phyloP scores from a whole-genome alignment of 345 rosid species.

The Rubroshorea leprosula region DNA sequence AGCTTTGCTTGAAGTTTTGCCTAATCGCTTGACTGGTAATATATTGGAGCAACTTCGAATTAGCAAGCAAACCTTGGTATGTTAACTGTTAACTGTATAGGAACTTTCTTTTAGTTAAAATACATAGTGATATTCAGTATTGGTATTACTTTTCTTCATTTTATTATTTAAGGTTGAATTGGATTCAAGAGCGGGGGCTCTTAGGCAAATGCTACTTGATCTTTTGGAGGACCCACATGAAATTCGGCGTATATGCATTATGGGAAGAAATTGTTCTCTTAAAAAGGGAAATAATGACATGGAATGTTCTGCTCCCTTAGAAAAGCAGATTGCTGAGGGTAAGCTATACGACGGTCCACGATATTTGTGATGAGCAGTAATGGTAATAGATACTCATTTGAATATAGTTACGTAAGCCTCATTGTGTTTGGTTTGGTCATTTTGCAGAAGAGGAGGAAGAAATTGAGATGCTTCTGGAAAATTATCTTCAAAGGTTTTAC shows the following conservation, averaged over 20 bases:
- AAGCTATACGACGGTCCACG: no score
- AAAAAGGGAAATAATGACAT: constrained; percentile 42
- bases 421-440: constrained; percentile 14
- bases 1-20: constrained; percentile 76
- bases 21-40: constrained; percentile 78
- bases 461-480: constrained; percentile 97
- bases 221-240: constrained; percentile 95
- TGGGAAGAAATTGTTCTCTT: constrained; percentile 81
- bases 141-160: constrained; percentile 4
- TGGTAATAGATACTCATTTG: background rate
- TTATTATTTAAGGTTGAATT: constrained; percentile 64
- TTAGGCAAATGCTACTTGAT: constrained; percentile 94
- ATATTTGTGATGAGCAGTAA: no score
- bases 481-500: constrained; percentile 86
- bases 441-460: constrained; percentile 94
- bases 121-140: background rate
- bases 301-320: constrained; percentile 71
- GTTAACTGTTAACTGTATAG: constrained; percentile 7
- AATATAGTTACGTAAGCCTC: background rate
- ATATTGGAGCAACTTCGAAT: constrained; percentile 91
- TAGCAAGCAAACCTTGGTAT: constrained; percentile 93
- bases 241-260: constrained; percentile 89
- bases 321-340: constrained; percentile 92
- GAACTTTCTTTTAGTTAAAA: background rate
- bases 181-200: constrained; percentile 91